phyloP scores from a whole-genome alignment of 306 rosid species.

The Cercis canadensis region DNA sequence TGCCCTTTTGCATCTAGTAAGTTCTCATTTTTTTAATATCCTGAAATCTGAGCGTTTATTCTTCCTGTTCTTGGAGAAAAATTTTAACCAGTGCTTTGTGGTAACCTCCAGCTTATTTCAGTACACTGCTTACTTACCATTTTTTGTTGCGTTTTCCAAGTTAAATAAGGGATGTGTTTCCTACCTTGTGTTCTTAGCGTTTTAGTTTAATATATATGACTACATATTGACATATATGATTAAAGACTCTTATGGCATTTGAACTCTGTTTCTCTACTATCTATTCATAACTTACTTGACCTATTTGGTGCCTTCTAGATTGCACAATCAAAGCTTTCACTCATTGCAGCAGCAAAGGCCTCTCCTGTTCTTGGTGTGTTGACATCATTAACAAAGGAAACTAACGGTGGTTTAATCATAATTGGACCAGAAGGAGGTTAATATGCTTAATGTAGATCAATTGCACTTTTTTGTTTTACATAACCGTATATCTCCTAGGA shows the following conservation, averaged over 20 bases:
- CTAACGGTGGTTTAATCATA: conserved; percentile 65
- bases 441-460: conserved; percentile 27
- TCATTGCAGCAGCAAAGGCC: conserved; percentile 82
- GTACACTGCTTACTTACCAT: conserved; percentile 12
- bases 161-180: conserved; percentile 20
- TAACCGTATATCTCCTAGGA: not conserved
- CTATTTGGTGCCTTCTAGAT: conserved; percentile 56
- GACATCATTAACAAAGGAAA: conserved; percentile 48
- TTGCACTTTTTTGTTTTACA: conserved; percentile 8
- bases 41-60: not conserved
- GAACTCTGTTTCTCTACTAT: conserved; percentile 1
- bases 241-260: conserved; percentile 18
- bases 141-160: conserved; percentile 3
- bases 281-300: conserved; percentile 16
- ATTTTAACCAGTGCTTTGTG: conserved; percentile 20
- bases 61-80: conserved; percentile 14
- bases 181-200: conserved; percentile 12
- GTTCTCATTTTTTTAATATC: conserved; percentile 40
- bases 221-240: conserved; percentile 4
- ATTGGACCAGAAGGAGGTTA: conserved; percentile 97
- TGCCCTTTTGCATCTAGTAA: conserved; percentile 67
- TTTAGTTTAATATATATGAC: not conserved
- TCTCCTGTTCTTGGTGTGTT: conserved; percentile 70
- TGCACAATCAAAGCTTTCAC: conserved; percentile 67
- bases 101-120: conserved; percentile 16